These are phyloP conservation scores for Pugionium dolabratum DNA, from an alignment of 345 rosid genomes.

Conservation along the genomic window DNA sequence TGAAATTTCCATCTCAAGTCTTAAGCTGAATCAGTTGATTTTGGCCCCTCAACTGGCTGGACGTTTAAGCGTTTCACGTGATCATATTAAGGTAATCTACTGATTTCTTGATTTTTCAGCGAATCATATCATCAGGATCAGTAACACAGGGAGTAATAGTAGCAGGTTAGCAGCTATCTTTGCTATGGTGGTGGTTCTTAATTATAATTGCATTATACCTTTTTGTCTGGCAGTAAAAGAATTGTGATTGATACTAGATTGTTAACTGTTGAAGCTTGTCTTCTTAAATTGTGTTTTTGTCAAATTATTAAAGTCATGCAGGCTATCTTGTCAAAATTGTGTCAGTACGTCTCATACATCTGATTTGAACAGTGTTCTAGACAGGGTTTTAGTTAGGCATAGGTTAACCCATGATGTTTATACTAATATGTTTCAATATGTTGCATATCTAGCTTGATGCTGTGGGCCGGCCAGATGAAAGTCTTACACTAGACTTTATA, in stretches of 20 bases:
- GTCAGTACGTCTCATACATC: slow-evolving; percentile 14
- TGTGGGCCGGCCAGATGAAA: slow-evolving; percentile 89
- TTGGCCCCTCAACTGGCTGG: slow-evolving; percentile 93
- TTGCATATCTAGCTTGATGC: slow-evolving; percentile 75
- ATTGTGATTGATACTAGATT: slow-evolving; percentile 1
- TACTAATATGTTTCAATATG: slow-evolving; percentile 21
- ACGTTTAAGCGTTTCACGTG: slow-evolving; percentile 69
- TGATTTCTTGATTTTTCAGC: slow-evolving; percentile 16
- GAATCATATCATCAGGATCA: slow-evolving; percentile 15
- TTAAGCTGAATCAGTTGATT: slow-evolving; percentile 87
- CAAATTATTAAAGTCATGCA: neutral
- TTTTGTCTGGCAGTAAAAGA: neutral
- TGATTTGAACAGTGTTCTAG: slow-evolving; percentile 16
- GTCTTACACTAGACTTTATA: slow-evolving; percentile 72
- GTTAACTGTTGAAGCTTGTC: slow-evolving; percentile 13
- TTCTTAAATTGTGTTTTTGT: neutral
- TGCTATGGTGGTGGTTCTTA: neutral
- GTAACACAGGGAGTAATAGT: slow-evolving; percentile 26
- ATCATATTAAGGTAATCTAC: slow-evolving; percentile 66
- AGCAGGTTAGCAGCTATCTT: slow-evolving; percentile 20
- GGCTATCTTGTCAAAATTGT: slow-evolving; percentile 20
- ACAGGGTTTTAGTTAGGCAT: neutral
- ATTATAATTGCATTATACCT: neutral
- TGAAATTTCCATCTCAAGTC: slow-evolving; percentile 81
- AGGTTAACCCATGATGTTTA: neutral